Evolutionary conservation across 768 basidiomycete species (phyloP).

Genomic region (Termitomyces sp.): DNA sequence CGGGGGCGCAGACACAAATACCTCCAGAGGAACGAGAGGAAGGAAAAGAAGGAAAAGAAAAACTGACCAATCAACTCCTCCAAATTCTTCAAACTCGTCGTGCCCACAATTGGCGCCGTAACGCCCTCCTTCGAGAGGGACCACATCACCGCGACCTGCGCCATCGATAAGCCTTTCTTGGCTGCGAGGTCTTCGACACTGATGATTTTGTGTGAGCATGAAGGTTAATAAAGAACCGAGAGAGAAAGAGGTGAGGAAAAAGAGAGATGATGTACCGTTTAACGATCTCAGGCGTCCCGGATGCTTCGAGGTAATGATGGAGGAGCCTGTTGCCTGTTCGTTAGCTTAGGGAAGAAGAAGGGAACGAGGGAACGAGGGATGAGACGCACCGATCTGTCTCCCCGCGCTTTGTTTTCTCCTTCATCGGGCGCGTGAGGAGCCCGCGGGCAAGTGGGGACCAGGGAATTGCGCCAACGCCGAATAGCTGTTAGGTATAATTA

Average conservation of each 20-base stretch:
- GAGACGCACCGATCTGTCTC: slow-evolving; percentile 33
- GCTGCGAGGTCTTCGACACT: slow-evolving; percentile 54
- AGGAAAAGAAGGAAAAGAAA: no score
- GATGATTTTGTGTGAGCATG: slow-evolving; percentile 10
- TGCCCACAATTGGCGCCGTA: slow-evolving; percentile 57
- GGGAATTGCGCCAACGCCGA: slow-evolving; percentile 53
- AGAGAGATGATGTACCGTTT: slow-evolving; percentile 25
- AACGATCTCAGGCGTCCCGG: slow-evolving; percentile 31
- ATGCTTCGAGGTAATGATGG: slow-evolving; percentile 19
- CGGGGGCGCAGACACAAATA: no score
- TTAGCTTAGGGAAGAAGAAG: no score
- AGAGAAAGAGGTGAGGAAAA: not conserved
- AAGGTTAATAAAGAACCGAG: no score
- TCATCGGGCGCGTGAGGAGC: slow-evolving; percentile 37
- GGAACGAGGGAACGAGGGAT: no score
- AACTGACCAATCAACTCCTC: slow-evolving; percentile 45
- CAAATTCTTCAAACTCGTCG: slow-evolving; percentile 47
- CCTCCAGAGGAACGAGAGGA: no score
- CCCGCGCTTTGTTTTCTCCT: slow-evolving; percentile 35
- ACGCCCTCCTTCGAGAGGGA: slow-evolving; percentile 42
- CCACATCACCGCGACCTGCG: slow-evolving; percentile 57
- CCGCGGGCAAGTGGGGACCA: slow-evolving; percentile 59
- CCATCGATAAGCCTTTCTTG: slow-evolving; percentile 50
- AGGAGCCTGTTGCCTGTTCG: slow-evolving; percentile 12
- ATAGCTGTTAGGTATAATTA: slow-evolving; percentile 29